Evolutionary conservation across 192 early-diverging fungal species (phyloP).

Genomic region (Geranomyces variabilis): DNA sequence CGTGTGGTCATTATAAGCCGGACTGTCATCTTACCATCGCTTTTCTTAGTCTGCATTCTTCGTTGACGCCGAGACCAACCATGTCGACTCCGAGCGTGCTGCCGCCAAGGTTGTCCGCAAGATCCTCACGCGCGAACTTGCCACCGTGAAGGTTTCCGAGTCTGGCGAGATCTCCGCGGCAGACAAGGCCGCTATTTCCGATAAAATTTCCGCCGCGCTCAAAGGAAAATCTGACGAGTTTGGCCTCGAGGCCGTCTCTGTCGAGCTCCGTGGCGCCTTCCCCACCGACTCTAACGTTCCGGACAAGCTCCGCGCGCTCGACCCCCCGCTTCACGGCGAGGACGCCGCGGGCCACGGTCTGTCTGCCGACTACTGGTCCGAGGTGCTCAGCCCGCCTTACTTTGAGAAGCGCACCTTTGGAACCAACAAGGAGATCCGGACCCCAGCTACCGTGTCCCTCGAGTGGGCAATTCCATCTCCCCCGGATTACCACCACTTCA

Average conservation of each 20-base stretch:
- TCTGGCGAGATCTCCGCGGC: slow-evolving; percentile 37
- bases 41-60: slow-evolving; percentile 49
- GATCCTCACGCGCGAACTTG: slow-evolving; percentile 44
- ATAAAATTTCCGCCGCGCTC: slow-evolving; percentile 46
- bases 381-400: slow-evolving; percentile 52
- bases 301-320: slow-evolving; percentile 54
- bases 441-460: slow-evolving; percentile 51
- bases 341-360: slow-evolving; percentile 52
- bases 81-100: slow-evolving; percentile 55
- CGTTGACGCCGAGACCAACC: slow-evolving; percentile 55
- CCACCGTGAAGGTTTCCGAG: slow-evolving; percentile 35
- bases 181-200: slow-evolving; percentile 38
- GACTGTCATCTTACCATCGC: neutral
- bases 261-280: slow-evolving; percentile 59
- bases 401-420: slow-evolving; percentile 58
- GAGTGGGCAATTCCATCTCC: slow-evolving; percentile 61
- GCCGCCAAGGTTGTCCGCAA: slow-evolving; percentile 51
- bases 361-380: slow-evolving; percentile 55
- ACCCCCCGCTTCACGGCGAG: slow-evolving; percentile 47
- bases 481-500: slow-evolving; percentile 64
- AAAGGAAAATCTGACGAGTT: slow-evolving; percentile 43
- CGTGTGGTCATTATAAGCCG: neutral
- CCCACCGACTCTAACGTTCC: slow-evolving; percentile 42
- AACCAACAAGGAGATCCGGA: slow-evolving; percentile 46
- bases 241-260: slow-evolving; percentile 45